Conservation (phyloP, 2,329 filamentous ascomycete species). For the Ceratocystis ficicola region DNA sequence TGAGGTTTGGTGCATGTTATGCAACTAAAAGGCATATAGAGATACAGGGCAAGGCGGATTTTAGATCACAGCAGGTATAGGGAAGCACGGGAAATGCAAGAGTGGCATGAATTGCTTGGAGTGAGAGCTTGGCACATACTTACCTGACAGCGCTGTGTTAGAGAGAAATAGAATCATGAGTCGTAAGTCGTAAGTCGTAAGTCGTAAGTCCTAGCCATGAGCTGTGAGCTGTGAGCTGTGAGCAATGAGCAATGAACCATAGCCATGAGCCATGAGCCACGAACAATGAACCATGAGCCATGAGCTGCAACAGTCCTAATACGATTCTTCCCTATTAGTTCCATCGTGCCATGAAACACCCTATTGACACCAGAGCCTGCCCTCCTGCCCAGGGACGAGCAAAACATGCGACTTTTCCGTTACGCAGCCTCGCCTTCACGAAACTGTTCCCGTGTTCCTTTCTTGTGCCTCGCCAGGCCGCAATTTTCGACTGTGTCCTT, state of each 20-base stretch:
- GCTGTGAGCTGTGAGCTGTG: background rate
- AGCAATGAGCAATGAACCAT: too few species aligned
- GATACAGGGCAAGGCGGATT: background rate
- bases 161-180: background rate
- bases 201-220: too few species aligned
- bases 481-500: too few species aligned
- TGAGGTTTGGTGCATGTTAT: background rate
- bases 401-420: background rate
- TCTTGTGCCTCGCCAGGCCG: background rate
- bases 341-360: too few species aligned
- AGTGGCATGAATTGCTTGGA: background rate
- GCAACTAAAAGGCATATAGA: background rate
- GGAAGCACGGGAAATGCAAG: conserved; percentile 1
- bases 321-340: too few species aligned
- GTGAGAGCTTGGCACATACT: background rate
- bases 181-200: too few species aligned
- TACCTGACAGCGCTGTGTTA: too few species aligned
- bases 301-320: too few species aligned
- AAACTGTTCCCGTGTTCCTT: background rate
- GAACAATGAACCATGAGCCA: too few species aligned
- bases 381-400: background rate
- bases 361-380: background rate
- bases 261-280: too few species aligned
- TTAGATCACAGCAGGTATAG: background rate
- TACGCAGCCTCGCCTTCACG: background rate